Conservation (phyloP, 2,329 filamentous ascomycete species). For the Aspergillus tanneri region DNA sequence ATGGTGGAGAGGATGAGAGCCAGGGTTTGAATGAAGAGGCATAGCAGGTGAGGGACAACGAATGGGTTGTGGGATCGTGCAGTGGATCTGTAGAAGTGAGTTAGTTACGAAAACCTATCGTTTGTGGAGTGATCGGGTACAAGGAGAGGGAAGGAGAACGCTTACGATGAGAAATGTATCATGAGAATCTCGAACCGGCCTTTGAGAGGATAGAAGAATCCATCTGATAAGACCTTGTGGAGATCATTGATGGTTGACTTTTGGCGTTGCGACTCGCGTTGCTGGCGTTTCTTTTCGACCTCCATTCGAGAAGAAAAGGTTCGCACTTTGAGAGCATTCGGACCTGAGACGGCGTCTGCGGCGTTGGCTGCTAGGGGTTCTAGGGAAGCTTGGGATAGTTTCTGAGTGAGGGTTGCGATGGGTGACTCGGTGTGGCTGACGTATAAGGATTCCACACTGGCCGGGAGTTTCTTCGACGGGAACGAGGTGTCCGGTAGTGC, state of each 20-base stretch:
- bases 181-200: slow-evolving; percentile 71
- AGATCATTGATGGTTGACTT: slow-evolving; percentile 72
- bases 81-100: slow-evolving; percentile 30
- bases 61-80: slow-evolving; percentile 57
- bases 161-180: slow-evolving; percentile 53
- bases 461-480: slow-evolving; percentile 76
- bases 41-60: slow-evolving; percentile 71
- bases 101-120: too few species aligned
- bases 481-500: slow-evolving; percentile 55
- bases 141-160: slow-evolving; percentile 4
- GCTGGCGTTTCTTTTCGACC: slow-evolving; percentile 56
- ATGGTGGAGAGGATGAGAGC: slow-evolving; percentile 78
- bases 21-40: slow-evolving; percentile 81
- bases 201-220: slow-evolving; percentile 84
- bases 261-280: slow-evolving; percentile 46
- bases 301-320: slow-evolving; percentile 80
- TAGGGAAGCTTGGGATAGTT: slow-evolving; percentile 70
- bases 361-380: slow-evolving; percentile 78
- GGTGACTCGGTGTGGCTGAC: slow-evolving; percentile 49
- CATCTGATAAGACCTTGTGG: slow-evolving; percentile 69
- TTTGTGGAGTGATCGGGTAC: neutral
- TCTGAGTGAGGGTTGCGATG: slow-evolving; percentile 66
- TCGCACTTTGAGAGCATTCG: slow-evolving; percentile 80
- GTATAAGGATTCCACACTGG: slow-evolving; percentile 72
- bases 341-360: slow-evolving; percentile 75